Base-by-base conservation (phyloP, 1,284 basidiomycete species). In the Waitea zeae region DNA sequence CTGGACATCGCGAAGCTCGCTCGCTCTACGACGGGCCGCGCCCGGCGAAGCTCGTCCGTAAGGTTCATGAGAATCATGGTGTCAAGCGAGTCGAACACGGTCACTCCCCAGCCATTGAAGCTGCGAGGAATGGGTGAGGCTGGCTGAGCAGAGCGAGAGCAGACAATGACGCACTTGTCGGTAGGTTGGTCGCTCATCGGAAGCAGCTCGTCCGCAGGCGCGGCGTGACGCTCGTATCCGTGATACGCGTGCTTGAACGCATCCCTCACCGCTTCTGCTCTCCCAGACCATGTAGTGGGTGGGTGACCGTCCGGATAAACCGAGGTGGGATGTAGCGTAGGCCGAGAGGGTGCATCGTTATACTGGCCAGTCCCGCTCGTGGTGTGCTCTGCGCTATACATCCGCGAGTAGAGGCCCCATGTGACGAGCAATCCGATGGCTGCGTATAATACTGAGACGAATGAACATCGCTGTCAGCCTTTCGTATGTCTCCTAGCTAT, bases 31-130 rank as follows among this genome's bases (percentile, higher is more conserved):
- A 81, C 62, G n/a, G 68, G 58, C 3, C 90, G 56, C 3, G 82
- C 84, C 2, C 74, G 63, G 17, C 62, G 52, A 53, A 82, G 93
- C 50, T 93, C 82, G 11, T 73, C 67, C n/a, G 73, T 55, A 9
- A 95, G 63, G 17, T 65, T 78, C 80, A 96, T 83, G 35, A 96
- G 57, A 18, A 86, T 62, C 57, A 96, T 76, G 0, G 90, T 95
- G 49, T 93, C 88, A 12, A 96, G 65, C 2, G 80, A 71, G 46
- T 88, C 86, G 40, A 86, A 66, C 35, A 76, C 67, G 1, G 80
- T 79, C 0, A 90, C 77, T 11, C 86, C 87, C 89, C 90, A 95
- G 5, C 82, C 75, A 47, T 80, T 80, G 49, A 80, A 77, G 38
- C 78, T 80, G 12, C 30, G 31, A 26, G 9, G n/a, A n/a, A 34